These are phyloP conservation scores for Cryphonectria carpinicola DNA, from an alignment of 2,329 filamentous ascomycete genomes.

Conservation along the genomic window DNA sequence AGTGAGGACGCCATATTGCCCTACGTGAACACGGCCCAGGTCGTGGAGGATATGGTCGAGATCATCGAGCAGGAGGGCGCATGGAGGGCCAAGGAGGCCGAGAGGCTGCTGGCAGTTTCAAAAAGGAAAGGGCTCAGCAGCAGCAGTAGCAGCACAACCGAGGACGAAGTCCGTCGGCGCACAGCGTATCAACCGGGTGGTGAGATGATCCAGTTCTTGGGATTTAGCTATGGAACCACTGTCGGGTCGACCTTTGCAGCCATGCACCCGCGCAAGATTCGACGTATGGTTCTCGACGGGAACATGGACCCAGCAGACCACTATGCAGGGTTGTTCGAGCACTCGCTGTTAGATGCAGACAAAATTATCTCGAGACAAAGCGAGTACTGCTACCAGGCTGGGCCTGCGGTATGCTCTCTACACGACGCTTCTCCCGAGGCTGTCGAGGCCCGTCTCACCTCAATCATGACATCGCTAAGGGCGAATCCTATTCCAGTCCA, in stretches of 20 bases:
- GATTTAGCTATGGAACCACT: slow-evolving; percentile 47
- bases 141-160: not conserved
- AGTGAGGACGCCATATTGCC: slow-evolving; percentile 33
- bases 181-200: slow-evolving; percentile 33
- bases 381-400: slow-evolving; percentile 37
- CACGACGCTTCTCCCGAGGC: slow-evolving; percentile 14
- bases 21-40: slow-evolving; percentile 50
- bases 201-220: slow-evolving; percentile 44
- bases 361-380: slow-evolving; percentile 39
- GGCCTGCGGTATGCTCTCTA: slow-evolving; percentile 15
- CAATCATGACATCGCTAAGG: slow-evolving; percentile 23
- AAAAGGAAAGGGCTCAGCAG: too few relatives aligned
- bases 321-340: slow-evolving; percentile 36
- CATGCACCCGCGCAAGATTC: slow-evolving; percentile 41
- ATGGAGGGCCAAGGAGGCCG: slow-evolving; percentile 36
- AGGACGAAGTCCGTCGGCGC: slow-evolving; percentile 17
- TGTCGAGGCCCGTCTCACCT: slow-evolving; percentile 14
- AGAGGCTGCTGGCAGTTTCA: slow-evolving; percentile 10
- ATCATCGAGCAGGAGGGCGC: slow-evolving; percentile 49
- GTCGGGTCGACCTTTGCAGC: slow-evolving; percentile 47
- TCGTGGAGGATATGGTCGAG: slow-evolving; percentile 53
- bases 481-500: slow-evolving; percentile 37
- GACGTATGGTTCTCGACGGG: slow-evolving; percentile 43
- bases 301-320: slow-evolving; percentile 41
- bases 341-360: slow-evolving; percentile 38